Percentiles rank a stretch among this genome's conserved stretches.
Conservation (phyloP, 352 stramenopile genomes). For the Pythium periplocum region DNA sequence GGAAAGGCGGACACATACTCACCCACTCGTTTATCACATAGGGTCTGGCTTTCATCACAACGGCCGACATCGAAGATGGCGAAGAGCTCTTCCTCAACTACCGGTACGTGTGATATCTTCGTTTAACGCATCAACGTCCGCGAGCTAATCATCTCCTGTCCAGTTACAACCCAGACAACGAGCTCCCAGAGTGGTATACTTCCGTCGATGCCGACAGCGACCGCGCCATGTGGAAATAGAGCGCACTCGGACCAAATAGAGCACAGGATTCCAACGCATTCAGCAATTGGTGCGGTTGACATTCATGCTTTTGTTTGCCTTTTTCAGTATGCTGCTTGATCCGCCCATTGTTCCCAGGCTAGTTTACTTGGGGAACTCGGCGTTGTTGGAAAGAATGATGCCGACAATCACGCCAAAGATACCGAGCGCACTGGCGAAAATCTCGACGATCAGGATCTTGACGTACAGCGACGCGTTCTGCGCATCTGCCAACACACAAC, state of each 20-base stretch:
- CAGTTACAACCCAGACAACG: slow-evolving; percentile 76
- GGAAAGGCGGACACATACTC: slow-evolving; percentile 1
- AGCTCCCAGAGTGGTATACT: slow-evolving; percentile 78
- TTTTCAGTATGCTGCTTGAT: slow-evolving; percentile 5
- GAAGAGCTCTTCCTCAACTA: slow-evolving; percentile 88
- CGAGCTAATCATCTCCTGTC: not conserved
- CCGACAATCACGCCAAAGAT: slow-evolving; percentile 99
- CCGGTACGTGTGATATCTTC: slow-evolving; percentile 20
- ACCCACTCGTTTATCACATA: slow-evolving; percentile 11
- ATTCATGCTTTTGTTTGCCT: not conserved
- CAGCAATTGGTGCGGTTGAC: no score
- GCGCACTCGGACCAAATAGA: no score
- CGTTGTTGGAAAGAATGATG: slow-evolving; percentile 98
- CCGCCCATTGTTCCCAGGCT: not conserved
- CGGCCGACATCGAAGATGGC: slow-evolving; percentile 66
- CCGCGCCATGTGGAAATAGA: slow-evolving; percentile 79
- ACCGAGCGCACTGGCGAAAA: slow-evolving; percentile 98
- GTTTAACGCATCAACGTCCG: not conserved
- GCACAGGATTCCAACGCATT: no score
- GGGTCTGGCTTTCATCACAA: slow-evolving; percentile 73
- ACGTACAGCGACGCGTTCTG: slow-evolving; percentile 98
- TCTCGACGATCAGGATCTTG: slow-evolving; percentile 99
- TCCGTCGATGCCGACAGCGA: slow-evolving; percentile 75
- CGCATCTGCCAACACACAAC: slow-evolving; percentile 97
- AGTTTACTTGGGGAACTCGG: slow-evolving; percentile 87